A percentile compares a stretch with the other conserved stretches of the same genome.
Evolutionary conservation across 306 rosid species (phyloP).

Genomic region (Astragalus glycyphyllos): DNA sequence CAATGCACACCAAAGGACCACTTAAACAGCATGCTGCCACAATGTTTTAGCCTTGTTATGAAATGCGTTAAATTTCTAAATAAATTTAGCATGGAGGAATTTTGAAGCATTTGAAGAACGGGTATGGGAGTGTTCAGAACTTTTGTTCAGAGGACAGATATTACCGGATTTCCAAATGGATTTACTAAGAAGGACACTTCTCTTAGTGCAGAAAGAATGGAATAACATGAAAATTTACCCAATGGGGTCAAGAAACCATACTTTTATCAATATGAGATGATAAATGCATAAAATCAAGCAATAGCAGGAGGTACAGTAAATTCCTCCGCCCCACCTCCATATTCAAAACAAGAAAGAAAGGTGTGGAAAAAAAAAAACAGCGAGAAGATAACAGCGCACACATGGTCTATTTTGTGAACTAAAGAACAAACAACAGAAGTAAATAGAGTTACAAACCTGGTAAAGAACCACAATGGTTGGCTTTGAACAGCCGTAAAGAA

Average conservation of each 20-base stretch:
- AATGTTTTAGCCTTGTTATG: neutral
- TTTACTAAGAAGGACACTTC: conserved; percentile 10
- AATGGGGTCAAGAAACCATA: neutral
- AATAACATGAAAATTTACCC: neutral
- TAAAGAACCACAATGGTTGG: conserved; percentile 98
- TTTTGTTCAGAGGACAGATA: neutral
- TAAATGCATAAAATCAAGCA: conserved; percentile 12
- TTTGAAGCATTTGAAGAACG: neutral
- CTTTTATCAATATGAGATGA: conserved; percentile 1
- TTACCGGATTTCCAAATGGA: neutral
- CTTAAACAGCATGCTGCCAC: neutral
- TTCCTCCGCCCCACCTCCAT: neutral
- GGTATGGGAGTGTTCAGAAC: neutral
- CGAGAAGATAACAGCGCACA: conserved; percentile 24
- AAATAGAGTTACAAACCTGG: conserved; percentile 61
- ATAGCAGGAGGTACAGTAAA: neutral
- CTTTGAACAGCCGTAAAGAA: conserved; percentile 93
- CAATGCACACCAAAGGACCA: too few relatives aligned
- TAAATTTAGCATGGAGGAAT: conserved; percentile 10
- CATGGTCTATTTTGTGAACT: neutral
- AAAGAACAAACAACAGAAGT: conserved; percentile 23
- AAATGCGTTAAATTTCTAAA: conserved; percentile 4
- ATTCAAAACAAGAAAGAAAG: neutral
- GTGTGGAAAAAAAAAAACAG: neutral
- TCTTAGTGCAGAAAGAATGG: conserved; percentile 12